Percentiles rank a stretch among this genome's conserved stretches.
These are phyloP conservation scores for Populus hybrid DNA, from an alignment of 441 rosid genomes.

Conservation along the genomic window DNA sequence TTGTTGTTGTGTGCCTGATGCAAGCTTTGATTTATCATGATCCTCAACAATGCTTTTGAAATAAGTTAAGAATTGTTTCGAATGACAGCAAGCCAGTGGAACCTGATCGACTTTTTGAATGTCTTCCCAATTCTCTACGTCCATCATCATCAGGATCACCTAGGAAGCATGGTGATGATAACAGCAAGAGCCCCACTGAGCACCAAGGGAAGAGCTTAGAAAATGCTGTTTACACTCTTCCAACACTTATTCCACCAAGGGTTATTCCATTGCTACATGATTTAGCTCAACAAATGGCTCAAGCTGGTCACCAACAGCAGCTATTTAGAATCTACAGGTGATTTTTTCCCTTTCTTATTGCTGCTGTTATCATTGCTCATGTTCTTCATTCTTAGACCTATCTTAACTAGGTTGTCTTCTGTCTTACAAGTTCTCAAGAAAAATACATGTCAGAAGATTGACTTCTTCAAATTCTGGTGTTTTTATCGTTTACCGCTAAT, in stretches of 20 bases:
- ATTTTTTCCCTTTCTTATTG: not conserved
- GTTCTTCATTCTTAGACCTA: not conserved
- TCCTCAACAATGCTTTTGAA: not conserved
- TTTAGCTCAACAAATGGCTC: slow-evolving; percentile 83
- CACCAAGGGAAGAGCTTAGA: slow-evolving; percentile 50
- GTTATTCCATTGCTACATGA: slow-evolving; percentile 84
- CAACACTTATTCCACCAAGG: slow-evolving; percentile 80
- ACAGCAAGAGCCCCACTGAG: slow-evolving; percentile 47
- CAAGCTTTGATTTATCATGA: not conserved
- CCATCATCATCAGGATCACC: slow-evolving; percentile 62
- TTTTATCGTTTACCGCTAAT: not conserved
- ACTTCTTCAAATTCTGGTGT: not conserved
- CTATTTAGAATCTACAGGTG: slow-evolving; percentile 78
- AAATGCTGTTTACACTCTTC: slow-evolving; percentile 62
- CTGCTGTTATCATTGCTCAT: not conserved
- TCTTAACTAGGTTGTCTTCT: not conserved
- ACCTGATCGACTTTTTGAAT: slow-evolving; percentile 80
- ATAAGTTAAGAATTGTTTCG: slow-evolving; percentile 14
- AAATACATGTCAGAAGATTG: not conserved
- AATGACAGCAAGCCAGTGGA: slow-evolving; percentile 82
- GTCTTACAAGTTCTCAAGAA: not conserved
- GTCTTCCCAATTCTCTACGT: slow-evolving; percentile 77
- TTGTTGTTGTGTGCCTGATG: not conserved
- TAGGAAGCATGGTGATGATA: slow-evolving; percentile 36
- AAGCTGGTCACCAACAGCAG: slow-evolving; percentile 93